These are phyloP conservation scores for Picocystis salinarum DNA, from an alignment of 139 green algal genomes.

Conservation along the genomic window DNA sequence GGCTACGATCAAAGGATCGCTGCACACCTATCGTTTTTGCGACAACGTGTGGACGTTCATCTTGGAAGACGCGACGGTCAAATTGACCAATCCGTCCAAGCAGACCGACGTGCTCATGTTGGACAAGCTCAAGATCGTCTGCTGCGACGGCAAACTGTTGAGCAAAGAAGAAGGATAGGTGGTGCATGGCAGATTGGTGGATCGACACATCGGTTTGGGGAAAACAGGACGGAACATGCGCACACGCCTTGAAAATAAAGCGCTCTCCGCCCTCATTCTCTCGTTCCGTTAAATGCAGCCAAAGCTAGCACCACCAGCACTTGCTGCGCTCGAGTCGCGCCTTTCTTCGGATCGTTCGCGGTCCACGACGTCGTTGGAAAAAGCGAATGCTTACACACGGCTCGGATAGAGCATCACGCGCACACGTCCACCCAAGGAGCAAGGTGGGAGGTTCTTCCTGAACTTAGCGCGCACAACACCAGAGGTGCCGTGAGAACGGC, in stretches of 20 bases:
- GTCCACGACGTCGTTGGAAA: no score
- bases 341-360: no score
- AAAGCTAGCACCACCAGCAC: no score
- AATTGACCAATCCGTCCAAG: no score
- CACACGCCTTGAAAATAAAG: no score
- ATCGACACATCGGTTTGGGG: no score
- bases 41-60: conserved; percentile 32
- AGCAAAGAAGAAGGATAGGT: no score
- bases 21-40: conserved; percentile 20
- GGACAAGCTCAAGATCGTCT: conserved; percentile 19
- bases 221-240: no score
- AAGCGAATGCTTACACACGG: conserved; percentile 50
- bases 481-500: conserved; percentile 66
- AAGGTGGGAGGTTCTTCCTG: conserved; percentile 79
- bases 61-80: conserved; percentile 15
- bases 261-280: no score
- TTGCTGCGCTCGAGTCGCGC: no score
- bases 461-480: conserved; percentile 89
- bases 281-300: no score
- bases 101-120: conserved; percentile 5
- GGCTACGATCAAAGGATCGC: conserved; percentile 15
- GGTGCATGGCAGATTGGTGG: no score
- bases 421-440: conserved; percentile 23
- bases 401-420: conserved; percentile 78
- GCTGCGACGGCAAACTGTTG: conserved; percentile 21